Conservation (phyloP, 2,329 filamentous ascomycete genomes). For the Fusarium nematophilum region DNA sequence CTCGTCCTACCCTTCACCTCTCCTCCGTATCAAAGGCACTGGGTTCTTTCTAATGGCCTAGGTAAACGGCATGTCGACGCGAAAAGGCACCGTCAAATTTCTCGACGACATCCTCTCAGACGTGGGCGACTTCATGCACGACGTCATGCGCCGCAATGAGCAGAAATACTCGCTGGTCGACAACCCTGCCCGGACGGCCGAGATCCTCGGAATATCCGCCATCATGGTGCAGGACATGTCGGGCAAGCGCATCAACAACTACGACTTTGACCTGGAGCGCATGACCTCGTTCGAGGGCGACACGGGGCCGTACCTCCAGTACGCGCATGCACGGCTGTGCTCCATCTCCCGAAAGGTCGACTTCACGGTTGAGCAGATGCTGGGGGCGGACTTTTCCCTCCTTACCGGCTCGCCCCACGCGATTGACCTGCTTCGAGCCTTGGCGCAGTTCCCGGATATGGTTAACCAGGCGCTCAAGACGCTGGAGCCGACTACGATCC, state of each 20-base stretch:
- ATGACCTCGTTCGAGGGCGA: conserved; percentile 82
- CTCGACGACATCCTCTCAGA: conserved; percentile 67
- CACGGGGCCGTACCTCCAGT: conserved; percentile 79
- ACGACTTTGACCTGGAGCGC: conserved; percentile 75
- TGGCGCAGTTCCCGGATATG: conserved; percentile 74
- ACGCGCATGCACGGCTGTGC: conserved; percentile 72
- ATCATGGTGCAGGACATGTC: conserved; percentile 82
- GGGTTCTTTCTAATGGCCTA: conserved; percentile 47
- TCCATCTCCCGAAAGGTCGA: conserved; percentile 50
- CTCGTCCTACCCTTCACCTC: too few relatives aligned
- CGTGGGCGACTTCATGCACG: conserved; percentile 75
- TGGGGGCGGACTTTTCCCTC: conserved; percentile 43
- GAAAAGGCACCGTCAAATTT: conserved; percentile 62
- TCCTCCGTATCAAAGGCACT: too few relatives aligned
- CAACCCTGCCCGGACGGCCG: conserved; percentile 70
- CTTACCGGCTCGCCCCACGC: conserved; percentile 48
- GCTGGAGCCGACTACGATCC: conserved; percentile 72
- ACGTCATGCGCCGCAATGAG: conserved; percentile 74
- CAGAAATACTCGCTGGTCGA: conserved; percentile 74
- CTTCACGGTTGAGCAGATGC: conserved; percentile 18
- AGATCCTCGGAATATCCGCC: conserved; percentile 73
- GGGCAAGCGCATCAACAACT: conserved; percentile 64
- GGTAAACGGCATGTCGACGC: conserved; percentile 56
- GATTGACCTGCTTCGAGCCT: conserved; percentile 68
- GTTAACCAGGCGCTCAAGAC: conserved; percentile 72